A percentile compares a stretch with the other conserved stretches of the same genome.
These are phyloP conservation scores for Dillenia suffruticosa DNA, from an alignment of 164 flowering plant species.

Conservation along the genomic window DNA sequence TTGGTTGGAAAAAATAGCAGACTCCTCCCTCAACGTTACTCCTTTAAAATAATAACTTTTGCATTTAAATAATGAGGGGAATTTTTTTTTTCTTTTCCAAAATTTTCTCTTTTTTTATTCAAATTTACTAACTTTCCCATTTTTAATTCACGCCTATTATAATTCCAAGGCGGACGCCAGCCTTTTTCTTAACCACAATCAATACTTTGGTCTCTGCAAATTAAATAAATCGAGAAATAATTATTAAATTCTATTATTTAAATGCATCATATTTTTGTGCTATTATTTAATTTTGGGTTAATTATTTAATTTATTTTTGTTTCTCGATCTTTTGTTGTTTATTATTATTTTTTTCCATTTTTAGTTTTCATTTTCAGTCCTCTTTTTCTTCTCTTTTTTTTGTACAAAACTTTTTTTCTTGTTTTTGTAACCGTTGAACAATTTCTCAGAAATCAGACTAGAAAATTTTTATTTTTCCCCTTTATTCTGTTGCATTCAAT, in stretches of 20 bases:
- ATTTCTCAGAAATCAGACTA: slow-evolving; percentile 9
- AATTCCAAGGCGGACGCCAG: slow-evolving; percentile 43
- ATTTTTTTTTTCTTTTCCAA: slow-evolving; percentile 2
- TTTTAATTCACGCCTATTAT: background rate
- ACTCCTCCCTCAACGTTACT: slow-evolving; percentile 21
- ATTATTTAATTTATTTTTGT: background rate
- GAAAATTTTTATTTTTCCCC: background rate
- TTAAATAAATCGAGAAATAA: slow-evolving; percentile 12
- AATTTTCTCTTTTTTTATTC: slow-evolving; percentile 1
- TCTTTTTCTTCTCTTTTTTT: background rate
- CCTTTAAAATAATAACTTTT: slow-evolving; percentile 16
- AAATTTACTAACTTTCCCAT: background rate
- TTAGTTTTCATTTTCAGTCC: slow-evolving; percentile 17
- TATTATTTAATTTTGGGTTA: background rate
- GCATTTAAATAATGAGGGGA: background rate
- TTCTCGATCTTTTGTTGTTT: slow-evolving; percentile 12
- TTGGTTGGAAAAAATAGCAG: slow-evolving; percentile 41
- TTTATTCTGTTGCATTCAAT: background rate
- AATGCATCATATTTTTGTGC: slow-evolving; percentile 4
- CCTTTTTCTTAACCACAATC: slow-evolving; percentile 50
- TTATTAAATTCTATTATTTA: slow-evolving; percentile 19
- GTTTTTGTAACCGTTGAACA: slow-evolving; percentile 14
- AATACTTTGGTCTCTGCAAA: slow-evolving; percentile 31
- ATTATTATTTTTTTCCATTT: slow-evolving; percentile 9
- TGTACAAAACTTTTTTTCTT: slow-evolving; percentile 2